phyloP scores from a whole-genome alignment of 306 rosid species.

The Hylodesmum podocarpum region DNA sequence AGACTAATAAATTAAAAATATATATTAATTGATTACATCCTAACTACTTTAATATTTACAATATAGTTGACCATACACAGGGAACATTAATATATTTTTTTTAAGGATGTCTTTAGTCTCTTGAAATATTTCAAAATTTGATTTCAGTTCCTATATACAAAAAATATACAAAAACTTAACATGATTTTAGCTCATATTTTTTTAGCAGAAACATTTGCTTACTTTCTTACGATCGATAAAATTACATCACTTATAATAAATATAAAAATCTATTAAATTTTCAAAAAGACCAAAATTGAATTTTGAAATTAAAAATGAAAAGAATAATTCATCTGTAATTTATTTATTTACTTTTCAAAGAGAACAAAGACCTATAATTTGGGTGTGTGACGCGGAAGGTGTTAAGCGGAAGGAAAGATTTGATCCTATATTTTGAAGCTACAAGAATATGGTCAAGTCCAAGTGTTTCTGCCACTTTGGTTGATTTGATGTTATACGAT shows the following conservation, averaged over 20 bases:
- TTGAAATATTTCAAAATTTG: neutral
- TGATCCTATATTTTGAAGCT: neutral
- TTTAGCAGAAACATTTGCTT: neutral
- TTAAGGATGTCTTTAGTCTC: neutral
- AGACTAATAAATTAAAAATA: neutral
- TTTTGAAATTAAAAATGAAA: no score
- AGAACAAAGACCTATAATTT: neutral
- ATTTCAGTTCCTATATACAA: neutral
- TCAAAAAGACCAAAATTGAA: neutral
- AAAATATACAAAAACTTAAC: no score
- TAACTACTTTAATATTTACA: neutral
- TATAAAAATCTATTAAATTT: neutral
- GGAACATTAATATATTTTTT: neutral
- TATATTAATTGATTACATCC: neutral
- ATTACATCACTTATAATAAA: neutral
- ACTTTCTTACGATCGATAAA: neutral
- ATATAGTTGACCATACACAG: neutral
- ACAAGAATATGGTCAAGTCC: neutral
- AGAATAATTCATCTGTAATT: neutral
- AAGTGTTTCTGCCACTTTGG: neutral
- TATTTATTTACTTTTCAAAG: neutral
- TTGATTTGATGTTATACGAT: neutral
- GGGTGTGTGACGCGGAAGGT: neutral
- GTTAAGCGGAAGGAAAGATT: neutral
- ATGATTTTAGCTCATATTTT: neutral